Base-by-base conservation (phyloP, 441 rosid genomes). In the Mallotus japonicus region DNA sequence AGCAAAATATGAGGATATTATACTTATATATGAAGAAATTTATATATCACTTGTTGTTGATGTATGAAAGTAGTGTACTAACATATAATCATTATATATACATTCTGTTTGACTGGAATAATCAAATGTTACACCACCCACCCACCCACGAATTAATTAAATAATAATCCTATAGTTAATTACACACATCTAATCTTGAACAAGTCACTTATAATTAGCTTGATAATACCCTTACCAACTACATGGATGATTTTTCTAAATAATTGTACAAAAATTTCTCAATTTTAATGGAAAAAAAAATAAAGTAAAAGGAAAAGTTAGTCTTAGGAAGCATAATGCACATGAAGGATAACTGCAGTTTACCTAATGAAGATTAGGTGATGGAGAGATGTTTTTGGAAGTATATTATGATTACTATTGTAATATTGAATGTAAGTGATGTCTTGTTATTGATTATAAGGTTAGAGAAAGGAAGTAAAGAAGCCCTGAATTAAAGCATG, bases 351-450 rank as follows among this genome's bases (percentile, higher is more conserved):
- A 69, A 69, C 55, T 57, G 73, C 64, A 69, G 22, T 57, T 69
- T 69, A 69, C 73, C 73, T 69, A 69, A 42, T 57, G n/a, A 58
- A 44, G 54, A 69, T 69, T 69, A 57, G 63, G 73, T 57, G 54
- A 12, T 28, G 32, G 32, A 28, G 42, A 56, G 49, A 69, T 69
- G 32, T 50, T 49, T 5, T 49, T 17, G 53, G 47, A 64, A 11
- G 17, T 42, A 10, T 49, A 49, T 8, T 49, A 8, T 42, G 16
- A 37, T 62, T 32, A 62, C 14, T 61, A 34, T 32, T 7, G 3
- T 17, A 28, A 6, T 15, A 6, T 55, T 24, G 0, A 61, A 28
- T 28, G 3, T 28, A 28, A 28, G 32, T 28, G 32, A 28, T 28
- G 32, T 28, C 32, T 28, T 28, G 32, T 28, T 15, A 61, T 28